phyloP scores from a whole-genome alignment of 2,329 filamentous ascomycete species.

The Fusarium ramigenum region DNA sequence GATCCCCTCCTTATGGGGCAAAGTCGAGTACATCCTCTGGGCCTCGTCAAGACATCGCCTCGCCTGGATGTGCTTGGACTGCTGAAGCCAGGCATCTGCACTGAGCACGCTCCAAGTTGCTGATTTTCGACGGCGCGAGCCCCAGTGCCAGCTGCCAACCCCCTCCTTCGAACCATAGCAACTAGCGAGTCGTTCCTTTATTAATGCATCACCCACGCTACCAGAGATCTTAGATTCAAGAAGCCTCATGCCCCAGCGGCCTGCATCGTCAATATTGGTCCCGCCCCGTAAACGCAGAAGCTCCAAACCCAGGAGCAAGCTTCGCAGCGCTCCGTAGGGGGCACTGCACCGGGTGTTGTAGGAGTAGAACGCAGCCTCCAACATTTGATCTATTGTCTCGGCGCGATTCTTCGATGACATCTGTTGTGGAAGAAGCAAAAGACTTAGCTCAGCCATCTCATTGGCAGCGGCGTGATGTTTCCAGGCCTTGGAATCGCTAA shows the following conservation, averaged over 20 bases:
- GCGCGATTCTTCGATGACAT: conserved; percentile 78
- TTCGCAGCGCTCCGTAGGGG: conserved; percentile 82
- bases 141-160: conserved; percentile 72
- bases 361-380: conserved; percentile 91
- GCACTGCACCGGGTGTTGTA: conserved; percentile 87
- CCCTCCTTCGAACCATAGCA: conserved; percentile 83
- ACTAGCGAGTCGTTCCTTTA: conserved; percentile 85
- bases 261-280: conserved; percentile 84
- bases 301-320: conserved; percentile 79
- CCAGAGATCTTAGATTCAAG: conserved; percentile 83
- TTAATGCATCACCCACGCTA: conserved; percentile 78
- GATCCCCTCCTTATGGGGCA: conserved; percentile 62
- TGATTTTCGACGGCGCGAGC: conserved; percentile 81
- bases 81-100: conserved; percentile 82
- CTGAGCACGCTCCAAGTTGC: conserved; percentile 89
- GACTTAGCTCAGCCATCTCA: conserved; percentile 91
- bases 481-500: conserved; percentile 96
- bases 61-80: conserved; percentile 80
- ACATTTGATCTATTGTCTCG: conserved; percentile 85
- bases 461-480: conserved; percentile 91
- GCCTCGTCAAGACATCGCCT: conserved; percentile 81
- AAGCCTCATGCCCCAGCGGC: conserved; percentile 82
- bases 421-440: conserved; percentile 78
- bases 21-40: conserved; percentile 60
- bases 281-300: conserved; percentile 83